Evolutionary conservation across 176 grass and related monocot genomes (phyloP).

Genomic region (Saccharum spontaneum): DNA sequence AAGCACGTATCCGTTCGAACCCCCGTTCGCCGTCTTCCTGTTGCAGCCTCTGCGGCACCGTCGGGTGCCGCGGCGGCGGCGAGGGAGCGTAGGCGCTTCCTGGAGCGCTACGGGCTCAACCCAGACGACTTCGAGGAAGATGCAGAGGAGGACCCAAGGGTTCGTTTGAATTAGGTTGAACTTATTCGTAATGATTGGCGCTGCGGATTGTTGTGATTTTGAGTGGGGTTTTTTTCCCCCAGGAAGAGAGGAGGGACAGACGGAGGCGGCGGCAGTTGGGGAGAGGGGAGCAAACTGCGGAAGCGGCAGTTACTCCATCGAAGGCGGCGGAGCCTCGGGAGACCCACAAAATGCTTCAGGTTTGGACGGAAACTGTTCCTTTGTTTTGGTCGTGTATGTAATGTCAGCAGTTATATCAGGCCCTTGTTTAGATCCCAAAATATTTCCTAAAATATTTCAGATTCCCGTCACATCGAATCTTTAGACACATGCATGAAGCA

Average conservation of each 20-base stretch:
- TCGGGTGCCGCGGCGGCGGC: slow-evolving; percentile 35
- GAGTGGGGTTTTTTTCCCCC: not conserved
- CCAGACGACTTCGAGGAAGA: slow-evolving; percentile 55
- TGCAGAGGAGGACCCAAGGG: slow-evolving; percentile 30
- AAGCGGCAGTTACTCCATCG: not conserved
- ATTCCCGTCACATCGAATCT: too few relatives aligned
- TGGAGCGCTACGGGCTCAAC: slow-evolving; percentile 71
- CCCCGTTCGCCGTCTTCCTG: not conserved
- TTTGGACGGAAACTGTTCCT: slow-evolving; percentile 15
- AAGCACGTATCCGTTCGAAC: not conserved
- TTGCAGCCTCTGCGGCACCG: slow-evolving; percentile 9
- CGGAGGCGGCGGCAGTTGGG: slow-evolving; percentile 31
- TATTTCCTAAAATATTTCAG: too few relatives aligned
- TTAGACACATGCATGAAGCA: too few relatives aligned
- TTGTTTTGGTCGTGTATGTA: not conserved
- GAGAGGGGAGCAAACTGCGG: slow-evolving; percentile 25
- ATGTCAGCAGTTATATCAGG: not conserved
- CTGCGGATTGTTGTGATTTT: not conserved
- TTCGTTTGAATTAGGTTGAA: not conserved
- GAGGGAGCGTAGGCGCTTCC: slow-evolving; percentile 47
- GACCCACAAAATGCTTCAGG: slow-evolving; percentile 94
- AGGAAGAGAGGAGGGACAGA: slow-evolving; percentile 38
- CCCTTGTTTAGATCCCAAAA: too few relatives aligned
- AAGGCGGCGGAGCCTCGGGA: slow-evolving; percentile 48
- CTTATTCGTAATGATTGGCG: not conserved